phyloP scores from a whole-genome alignment of 345 rosid species.

The Pugionium dolabratum region DNA sequence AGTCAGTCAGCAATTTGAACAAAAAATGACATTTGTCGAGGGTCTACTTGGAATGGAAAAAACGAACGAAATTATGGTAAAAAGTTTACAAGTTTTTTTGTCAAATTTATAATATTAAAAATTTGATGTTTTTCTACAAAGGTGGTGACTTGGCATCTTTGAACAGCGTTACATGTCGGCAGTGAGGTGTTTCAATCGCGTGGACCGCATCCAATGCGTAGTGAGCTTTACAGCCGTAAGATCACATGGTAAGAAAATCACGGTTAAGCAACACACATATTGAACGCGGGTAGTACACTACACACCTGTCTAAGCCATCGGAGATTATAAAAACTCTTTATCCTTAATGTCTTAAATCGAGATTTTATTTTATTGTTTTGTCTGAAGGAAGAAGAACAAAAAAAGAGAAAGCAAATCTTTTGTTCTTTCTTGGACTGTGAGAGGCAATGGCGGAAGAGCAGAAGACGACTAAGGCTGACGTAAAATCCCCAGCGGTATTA shows the following conservation, averaged over 20 bases:
- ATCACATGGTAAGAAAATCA: slow-evolving; percentile 37
- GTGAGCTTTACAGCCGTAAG: slow-evolving; percentile 37
- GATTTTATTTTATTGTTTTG: no score
- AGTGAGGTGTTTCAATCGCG: slow-evolving; percentile 35
- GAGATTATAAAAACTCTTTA: slow-evolving; percentile 28
- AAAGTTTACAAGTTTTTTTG: no score
- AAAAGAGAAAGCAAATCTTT: not conserved
- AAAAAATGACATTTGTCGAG: no score
- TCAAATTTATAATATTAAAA: no score
- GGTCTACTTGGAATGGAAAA: no score
- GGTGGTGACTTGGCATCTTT: not conserved
- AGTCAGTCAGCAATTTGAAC: no score
- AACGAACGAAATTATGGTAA: no score
- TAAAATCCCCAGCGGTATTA: slow-evolving; percentile 34
- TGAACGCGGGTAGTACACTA: slow-evolving; percentile 25
- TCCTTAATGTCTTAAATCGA: no score
- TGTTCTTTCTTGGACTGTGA: not conserved
- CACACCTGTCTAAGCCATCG: not conserved
- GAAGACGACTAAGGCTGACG: slow-evolving; percentile 39
- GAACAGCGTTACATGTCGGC: slow-evolving; percentile 56
- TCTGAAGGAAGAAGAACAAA: no score
- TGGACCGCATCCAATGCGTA: slow-evolving; percentile 36
- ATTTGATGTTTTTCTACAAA: no score
- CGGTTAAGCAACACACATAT: slow-evolving; percentile 36
- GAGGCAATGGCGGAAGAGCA: slow-evolving; percentile 64